Percentiles rank a stretch among this genome's conserved stretches.
Conservation (phyloP, 805 yeast genomes). For the Blastobotrys attinorum region DNA sequence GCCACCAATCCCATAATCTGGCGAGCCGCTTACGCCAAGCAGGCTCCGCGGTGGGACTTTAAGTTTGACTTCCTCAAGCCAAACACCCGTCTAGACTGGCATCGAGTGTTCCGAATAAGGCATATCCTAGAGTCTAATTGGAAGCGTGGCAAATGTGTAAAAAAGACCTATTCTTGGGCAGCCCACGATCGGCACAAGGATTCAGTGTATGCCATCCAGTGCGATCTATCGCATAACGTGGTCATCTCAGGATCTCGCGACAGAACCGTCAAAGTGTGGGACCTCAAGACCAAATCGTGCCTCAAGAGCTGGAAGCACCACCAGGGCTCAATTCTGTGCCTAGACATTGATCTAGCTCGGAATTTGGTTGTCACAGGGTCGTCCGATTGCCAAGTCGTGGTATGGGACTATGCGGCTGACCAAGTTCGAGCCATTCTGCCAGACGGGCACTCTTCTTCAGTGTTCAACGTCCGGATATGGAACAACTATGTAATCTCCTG, state of each 20-base stretch:
- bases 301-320: conserved; percentile 19
- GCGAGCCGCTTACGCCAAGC: conserved; percentile 14
- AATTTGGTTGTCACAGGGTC: conserved; percentile 28
- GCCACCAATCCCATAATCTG: conserved; percentile 16
- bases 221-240: conserved; percentile 39
- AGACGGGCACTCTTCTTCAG: conserved; percentile 22
- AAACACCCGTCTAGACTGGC: conserved; percentile 3
- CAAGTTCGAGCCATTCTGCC: neutral
- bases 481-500: conserved; percentile 25
- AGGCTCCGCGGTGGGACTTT: neutral
- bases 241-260: conserved; percentile 71
- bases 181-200: conserved; percentile 46
- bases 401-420: conserved; percentile 22
- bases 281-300: conserved; percentile 16
- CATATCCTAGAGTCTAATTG: conserved; percentile 9
- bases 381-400: conserved; percentile 25
- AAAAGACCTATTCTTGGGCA: conserved; percentile 2
- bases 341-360: conserved; percentile 22
- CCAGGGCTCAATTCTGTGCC: conserved; percentile 28
- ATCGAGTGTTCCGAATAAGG: conserved; percentile 4
- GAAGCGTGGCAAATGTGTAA: conserved; percentile 4
- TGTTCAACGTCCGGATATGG: conserved; percentile 24
- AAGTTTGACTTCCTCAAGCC: neutral
- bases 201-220: conserved; percentile 76
- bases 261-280: conserved; percentile 30